Evolutionary conservation across 1,139 yeast genomes (phyloP), one percentile per base, ranked within the genome.

Genomic region (Sugiyamaella japonica): DNA sequence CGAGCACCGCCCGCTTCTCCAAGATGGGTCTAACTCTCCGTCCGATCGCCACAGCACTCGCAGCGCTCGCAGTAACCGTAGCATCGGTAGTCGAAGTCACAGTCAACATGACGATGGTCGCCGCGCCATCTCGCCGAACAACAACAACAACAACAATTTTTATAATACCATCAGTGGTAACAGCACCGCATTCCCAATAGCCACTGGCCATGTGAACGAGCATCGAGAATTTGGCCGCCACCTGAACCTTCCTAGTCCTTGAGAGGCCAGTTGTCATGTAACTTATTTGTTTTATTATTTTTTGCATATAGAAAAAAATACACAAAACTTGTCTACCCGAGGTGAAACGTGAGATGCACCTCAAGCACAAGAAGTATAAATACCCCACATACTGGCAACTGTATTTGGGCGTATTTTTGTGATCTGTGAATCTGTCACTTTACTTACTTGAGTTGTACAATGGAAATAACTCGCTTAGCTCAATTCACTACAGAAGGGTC

Each of bases 171-270:
- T 41, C 13, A 43, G 48, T 15, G 17, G 48, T 16, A 36, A 28
- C 29, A 31, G 53, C n/a, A 34, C 32, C 29, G 48, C 59, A 13
- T 36, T 46, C 25, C 70, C 70, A 1, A 66, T 67, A 34, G 60
- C 61, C 3, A 59, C 70, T 8, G 56, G 60, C 3, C 59, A 54
- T 3, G 64, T 63, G 10, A 59, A 61, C 17, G 66, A 63, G 23
- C 62, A 61, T n/a, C 59, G 70, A 1, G 67, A 66, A 46, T 66
- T 53, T 57, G 69, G 69, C 17, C 59, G 64, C 28, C 69, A 64
- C 55, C 54, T 66, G 31, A 61, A 61, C 42, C 56, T 66, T 13
- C 67, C 69, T 17, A 31, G 37, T 31, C 7, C 23, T 9, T 42
- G 25, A 42, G n/a, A 15, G 23, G 3, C 16, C 44, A 6, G 2